A percentile compares a stretch with the other conserved stretches of the same genome.
phyloP scores from a whole-genome alignment of 495 filamentous ascomycete species.

The Acidiella bohemica region DNA sequence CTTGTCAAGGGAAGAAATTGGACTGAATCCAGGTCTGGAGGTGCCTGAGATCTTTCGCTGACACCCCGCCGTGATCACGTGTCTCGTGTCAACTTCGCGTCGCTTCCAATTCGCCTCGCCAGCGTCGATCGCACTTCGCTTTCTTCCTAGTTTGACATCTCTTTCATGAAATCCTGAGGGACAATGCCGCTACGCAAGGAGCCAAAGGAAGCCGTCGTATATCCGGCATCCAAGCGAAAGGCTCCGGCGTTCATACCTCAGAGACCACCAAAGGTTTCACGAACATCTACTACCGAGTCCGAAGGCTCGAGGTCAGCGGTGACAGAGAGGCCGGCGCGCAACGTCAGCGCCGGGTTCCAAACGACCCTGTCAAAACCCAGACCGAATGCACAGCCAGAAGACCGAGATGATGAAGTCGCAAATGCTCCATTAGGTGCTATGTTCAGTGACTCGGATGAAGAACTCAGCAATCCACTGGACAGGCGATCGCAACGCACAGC shows the following conservation, averaged over 20 bases:
- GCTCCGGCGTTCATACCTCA: slow-evolving; percentile 20
- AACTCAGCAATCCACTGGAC: slow-evolving; percentile 1
- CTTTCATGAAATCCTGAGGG: no score
- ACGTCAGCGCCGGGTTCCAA: no score
- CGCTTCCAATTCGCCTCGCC: no score
- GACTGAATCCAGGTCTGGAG: no score
- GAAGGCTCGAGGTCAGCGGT: background rate
- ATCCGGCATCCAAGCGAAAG: slow-evolving; percentile 19
- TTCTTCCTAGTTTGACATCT: no score
- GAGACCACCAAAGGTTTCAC: slow-evolving; percentile 12
- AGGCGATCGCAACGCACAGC: background rate
- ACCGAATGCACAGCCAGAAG: background rate
- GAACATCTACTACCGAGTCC: slow-evolving; percentile 6
- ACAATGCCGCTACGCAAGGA: slow-evolving; percentile 14
- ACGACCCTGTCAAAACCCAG: no score
- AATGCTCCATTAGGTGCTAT: no score
- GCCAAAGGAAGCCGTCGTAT: slow-evolving; percentile 16
- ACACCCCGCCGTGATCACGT: background rate
- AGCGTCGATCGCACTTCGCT: no score
- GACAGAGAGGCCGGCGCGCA: background rate
- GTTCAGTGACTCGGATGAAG: slow-evolving; percentile 10
- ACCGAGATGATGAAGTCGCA: background rate
- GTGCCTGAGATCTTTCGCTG: no score
- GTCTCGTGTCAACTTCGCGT: background rate
- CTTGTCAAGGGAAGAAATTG: no score